Percentiles rank a stretch among this genome's conserved stretches.
Evolutionary conservation across 1,284 basidiomycete genomes (phyloP).

Genomic region (Vanrija humicola): DNA sequence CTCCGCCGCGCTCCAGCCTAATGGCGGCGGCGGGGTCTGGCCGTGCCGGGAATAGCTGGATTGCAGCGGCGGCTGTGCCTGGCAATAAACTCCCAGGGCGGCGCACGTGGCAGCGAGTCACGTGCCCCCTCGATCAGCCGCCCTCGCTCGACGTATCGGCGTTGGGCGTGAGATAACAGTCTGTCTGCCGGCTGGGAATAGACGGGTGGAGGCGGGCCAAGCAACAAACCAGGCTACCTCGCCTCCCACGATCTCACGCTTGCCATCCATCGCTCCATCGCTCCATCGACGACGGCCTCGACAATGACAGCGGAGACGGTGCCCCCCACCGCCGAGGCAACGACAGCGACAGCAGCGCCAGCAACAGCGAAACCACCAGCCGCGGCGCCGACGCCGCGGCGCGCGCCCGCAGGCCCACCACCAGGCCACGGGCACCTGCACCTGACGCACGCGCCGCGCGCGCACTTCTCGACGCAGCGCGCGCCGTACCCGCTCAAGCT

Average conservation of each 20-base stretch:
- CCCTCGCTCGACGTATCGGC: too few relatives aligned
- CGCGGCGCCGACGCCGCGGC: neutral
- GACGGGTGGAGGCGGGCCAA: too few relatives aligned
- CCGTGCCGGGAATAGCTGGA: too few relatives aligned
- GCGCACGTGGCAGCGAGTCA: too few relatives aligned
- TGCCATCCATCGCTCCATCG: too few relatives aligned
- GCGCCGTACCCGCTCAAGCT: conserved; percentile 89
- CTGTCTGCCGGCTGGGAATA: too few relatives aligned
- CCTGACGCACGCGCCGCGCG: conserved; percentile 30
- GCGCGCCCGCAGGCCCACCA: conserved; percentile 22
- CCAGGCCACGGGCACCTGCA: conserved; percentile 37
- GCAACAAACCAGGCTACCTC: neutral
- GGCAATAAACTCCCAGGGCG: too few relatives aligned
- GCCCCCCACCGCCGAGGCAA: neutral
- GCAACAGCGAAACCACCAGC: neutral
- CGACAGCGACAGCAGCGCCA: neutral
- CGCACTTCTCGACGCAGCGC: conserved; percentile 68
- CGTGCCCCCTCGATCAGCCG: too few relatives aligned
- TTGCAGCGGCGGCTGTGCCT: too few relatives aligned
- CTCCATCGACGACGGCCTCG: neutral
- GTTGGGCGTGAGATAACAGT: too few relatives aligned
- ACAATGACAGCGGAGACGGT: neutral
- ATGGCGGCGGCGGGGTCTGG: too few relatives aligned
- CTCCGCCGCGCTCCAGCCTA: too few relatives aligned
- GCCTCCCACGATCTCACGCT: neutral